Evolutionary conservation across 768 basidiomycete species (phyloP).

Genomic region (Amanita thiersii): DNA sequence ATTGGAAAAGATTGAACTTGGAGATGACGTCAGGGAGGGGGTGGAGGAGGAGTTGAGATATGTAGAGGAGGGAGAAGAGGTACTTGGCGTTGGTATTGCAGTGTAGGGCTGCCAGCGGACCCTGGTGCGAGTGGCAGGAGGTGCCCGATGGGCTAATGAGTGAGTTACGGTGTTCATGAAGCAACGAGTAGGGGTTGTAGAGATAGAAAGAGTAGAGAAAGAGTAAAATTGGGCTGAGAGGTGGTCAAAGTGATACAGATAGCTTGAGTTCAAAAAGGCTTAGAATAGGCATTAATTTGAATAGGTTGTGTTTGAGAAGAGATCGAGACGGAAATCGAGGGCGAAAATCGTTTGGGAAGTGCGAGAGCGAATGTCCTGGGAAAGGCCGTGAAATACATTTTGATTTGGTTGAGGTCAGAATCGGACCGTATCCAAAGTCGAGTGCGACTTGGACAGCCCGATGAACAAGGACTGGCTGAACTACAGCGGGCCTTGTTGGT

Average conservation of each 20-base stretch:
- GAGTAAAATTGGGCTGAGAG: constrained; percentile 11
- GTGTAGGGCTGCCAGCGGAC: constrained; percentile 80
- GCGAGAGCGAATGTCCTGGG: constrained; percentile 14
- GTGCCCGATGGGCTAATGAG: constrained; percentile 63
- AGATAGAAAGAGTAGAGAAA: constrained; percentile 18
- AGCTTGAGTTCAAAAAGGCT: constrained; percentile 12
- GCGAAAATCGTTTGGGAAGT: constrained; percentile 12
- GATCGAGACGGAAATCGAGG: constrained; percentile 11
- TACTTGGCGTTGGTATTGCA: constrained; percentile 32
- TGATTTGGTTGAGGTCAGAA: constrained; percentile 18
- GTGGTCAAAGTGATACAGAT: constrained; percentile 13
- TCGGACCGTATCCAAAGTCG: constrained; percentile 29
- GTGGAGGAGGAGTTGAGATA: constrained; percentile 22
- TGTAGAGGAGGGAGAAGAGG: constrained; percentile 28
- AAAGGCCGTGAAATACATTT: constrained; percentile 29
- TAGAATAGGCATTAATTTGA: constrained; percentile 1
- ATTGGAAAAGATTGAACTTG: constrained; percentile 26
- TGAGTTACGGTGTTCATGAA: constrained; percentile 36
- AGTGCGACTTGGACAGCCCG: constrained; percentile 30
- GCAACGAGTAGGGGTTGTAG: constrained; percentile 21
- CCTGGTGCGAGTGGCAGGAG: constrained; percentile 57
- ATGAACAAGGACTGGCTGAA: not conserved
- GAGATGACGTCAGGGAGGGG: constrained; percentile 42
- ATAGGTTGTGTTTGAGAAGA: constrained; percentile 4
- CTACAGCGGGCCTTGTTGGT: not conserved